Base-by-base conservation (phyloP, 2,329 filamentous ascomycete genomes). In the Ramichloridium luteum region DNA sequence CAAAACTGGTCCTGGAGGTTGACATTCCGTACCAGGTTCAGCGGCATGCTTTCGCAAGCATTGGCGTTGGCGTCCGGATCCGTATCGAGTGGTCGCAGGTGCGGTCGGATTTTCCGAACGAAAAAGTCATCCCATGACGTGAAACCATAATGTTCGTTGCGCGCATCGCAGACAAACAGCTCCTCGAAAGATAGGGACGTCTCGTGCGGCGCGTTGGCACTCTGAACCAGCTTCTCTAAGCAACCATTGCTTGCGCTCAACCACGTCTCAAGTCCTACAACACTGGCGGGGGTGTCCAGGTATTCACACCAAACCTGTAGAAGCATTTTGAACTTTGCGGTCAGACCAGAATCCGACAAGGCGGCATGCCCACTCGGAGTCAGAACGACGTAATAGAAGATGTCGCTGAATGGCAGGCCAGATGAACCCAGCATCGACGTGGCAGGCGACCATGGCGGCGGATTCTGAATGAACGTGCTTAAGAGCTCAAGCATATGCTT, bases 91-190 rank as follows among this genome's bases (percentile, higher is more conserved):
- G 76, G 77, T 0, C 77, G 67, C 2, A 70, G 62, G 3, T 69
- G 62, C 1, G 67, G 60, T 6, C 56, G 61, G 33, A 80, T 64
- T 4, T 59, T 35, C 4, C 77, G 66, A 0, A 72, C 78, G 56
- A 82, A 81, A 57, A 80, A 82, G 46, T 72, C 60, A 36, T 82
- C 77, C 77, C 77, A 81, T 0, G 72, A 78, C 34, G 62, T 68
- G 58, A 62, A 81, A 12, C 77, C 76, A 39, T 70, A 64, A 47
- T 74, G 50, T 41, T 67, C 55, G 4, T 61, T 59, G 0, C 48
- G 54, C 0, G 72, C 64, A 25, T 79, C 68, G 48, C 75, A 80
- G 12, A 66, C 42, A 50, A 69, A 80, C 46, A 77, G 62, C 12
- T 77, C 63, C 35, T 76, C 49, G 39, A 55, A 55, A 11, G 36